phyloP scores from a whole-genome alignment of 495 filamentous ascomycete genomes.

The Xylaria scruposa region DNA sequence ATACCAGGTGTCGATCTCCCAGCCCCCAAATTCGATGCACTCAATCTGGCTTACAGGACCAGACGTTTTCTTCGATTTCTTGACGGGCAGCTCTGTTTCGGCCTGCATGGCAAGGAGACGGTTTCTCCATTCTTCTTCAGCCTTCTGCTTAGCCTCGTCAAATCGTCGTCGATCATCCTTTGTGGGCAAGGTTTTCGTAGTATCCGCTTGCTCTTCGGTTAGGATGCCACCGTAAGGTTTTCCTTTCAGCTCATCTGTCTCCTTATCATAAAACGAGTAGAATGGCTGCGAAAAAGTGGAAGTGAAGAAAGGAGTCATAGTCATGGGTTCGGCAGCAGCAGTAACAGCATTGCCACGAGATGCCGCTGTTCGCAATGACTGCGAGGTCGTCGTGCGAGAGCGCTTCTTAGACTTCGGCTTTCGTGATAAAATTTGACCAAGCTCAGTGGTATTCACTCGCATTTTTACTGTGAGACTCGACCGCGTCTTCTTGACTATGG shows the following conservation, averaged over 20 bases:
- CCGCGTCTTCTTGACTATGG: conserved; percentile 49
- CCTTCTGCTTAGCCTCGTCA: conserved; percentile 83
- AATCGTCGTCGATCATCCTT: conserved; percentile 82
- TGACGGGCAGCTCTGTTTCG: conserved; percentile 50
- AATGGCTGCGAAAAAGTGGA: conserved; percentile 68
- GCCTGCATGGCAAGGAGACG: conserved; percentile 56
- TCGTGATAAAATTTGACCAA: conserved; percentile 64
- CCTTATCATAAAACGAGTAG: conserved; percentile 84
- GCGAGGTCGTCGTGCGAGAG: conserved; percentile 21
- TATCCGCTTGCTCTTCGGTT: conserved; percentile 87
- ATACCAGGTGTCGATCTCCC: conserved; percentile 99
- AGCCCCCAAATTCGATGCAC: conserved; percentile 96
- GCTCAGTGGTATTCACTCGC: conserved; percentile 62
- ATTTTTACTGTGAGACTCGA: conserved; percentile 54
- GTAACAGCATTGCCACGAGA: conserved; percentile 36
- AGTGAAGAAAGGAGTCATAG: conserved; percentile 60
- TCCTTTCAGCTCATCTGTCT: conserved; percentile 84
- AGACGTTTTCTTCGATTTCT: conserved; percentile 69
- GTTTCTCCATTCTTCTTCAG: conserved; percentile 88
- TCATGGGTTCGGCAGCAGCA: conserved; percentile 44
- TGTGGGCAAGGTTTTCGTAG: conserved; percentile 81
- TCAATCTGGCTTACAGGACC: conserved; percentile 95
- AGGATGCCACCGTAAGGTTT: conserved; percentile 97
- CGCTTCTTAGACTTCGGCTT: conserved; percentile 59
- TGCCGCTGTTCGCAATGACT: conserved; percentile 20